These are phyloP conservation scores for Epichloe gansuensis DNA, from an alignment of 2,329 filamentous ascomycete species.

Conservation along the genomic window DNA sequence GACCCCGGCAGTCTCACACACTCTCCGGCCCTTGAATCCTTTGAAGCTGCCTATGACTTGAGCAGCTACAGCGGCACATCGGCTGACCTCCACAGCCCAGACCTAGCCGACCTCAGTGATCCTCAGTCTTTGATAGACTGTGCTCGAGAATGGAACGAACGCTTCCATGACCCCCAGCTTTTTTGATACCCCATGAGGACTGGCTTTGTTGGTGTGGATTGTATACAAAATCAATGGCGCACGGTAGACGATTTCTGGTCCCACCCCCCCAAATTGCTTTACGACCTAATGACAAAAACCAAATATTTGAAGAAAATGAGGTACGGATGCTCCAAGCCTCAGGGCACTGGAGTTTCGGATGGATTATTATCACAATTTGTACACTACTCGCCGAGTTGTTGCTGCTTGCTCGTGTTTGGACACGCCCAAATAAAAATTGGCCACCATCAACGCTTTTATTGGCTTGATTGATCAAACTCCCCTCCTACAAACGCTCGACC, in stretches of 20 bases:
- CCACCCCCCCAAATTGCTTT: constrained; percentile 7
- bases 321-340: not conserved
- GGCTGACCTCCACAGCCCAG: constrained; percentile 18
- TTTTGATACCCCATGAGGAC: constrained; percentile 19
- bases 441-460: not conserved
- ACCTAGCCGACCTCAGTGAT: constrained; percentile 12
- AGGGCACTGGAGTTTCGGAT: not conserved
- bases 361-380: not conserved
- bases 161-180: constrained; percentile 16
- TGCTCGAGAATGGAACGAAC: constrained; percentile 18
- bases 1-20: constrained; percentile 17
- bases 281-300: constrained; percentile 18
- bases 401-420: not conserved
- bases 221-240: constrained; percentile 4
- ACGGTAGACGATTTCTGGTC: not conserved
- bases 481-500: not conserved
- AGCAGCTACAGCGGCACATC: constrained; percentile 21
- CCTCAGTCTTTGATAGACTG: constrained; percentile 15
- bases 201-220: not conserved
- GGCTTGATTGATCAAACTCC: not conserved
- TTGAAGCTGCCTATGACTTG: constrained; percentile 28
- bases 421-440: not conserved
- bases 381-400: not conserved
- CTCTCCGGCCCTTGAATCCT: constrained; percentile 26
- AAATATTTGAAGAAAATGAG: not conserved